phyloP scores from a whole-genome alignment of 2,329 filamentous ascomycete species.

The Claviceps pusilla region DNA sequence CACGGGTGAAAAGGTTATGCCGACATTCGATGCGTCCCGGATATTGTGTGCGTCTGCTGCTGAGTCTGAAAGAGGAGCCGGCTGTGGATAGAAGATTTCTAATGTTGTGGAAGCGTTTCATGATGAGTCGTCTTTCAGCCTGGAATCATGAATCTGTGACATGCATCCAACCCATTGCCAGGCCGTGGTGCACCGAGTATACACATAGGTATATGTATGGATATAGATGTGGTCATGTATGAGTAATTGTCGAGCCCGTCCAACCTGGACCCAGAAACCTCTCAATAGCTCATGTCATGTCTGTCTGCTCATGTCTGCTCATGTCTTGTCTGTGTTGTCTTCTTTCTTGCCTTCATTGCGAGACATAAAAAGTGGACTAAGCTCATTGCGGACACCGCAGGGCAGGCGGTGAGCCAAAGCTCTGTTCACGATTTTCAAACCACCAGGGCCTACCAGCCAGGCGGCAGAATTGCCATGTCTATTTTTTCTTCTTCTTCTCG shows the following conservation, averaged over 20 bases:
- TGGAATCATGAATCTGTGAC: background rate
- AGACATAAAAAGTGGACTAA: background rate
- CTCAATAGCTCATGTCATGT: background rate
- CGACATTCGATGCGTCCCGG: background rate
- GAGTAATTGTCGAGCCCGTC: background rate
- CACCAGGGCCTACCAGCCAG: background rate
- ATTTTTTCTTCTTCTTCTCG: constrained; percentile 2
- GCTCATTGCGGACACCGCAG: background rate
- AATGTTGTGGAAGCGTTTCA: constrained; percentile 6
- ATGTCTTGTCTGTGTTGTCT: background rate
- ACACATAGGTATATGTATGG: too few species aligned
- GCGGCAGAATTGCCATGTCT: constrained; percentile 5
- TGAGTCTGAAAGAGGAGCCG: background rate
- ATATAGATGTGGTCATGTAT: too few species aligned
- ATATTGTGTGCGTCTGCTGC: background rate
- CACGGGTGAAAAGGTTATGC: constrained; percentile 1
- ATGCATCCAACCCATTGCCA: background rate
- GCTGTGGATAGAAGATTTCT: constrained; percentile 5
- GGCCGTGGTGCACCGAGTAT: too few species aligned
- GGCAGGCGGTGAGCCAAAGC: constrained; percentile 5
- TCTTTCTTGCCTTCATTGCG: background rate
- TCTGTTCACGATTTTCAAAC: constrained; percentile 1
- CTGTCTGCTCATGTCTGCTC: background rate
- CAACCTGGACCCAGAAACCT: background rate
- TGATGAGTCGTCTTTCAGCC: background rate